Evolutionary conservation across 495 filamentous ascomycete species (phyloP).

Genomic region (Oidiodendron maius): DNA sequence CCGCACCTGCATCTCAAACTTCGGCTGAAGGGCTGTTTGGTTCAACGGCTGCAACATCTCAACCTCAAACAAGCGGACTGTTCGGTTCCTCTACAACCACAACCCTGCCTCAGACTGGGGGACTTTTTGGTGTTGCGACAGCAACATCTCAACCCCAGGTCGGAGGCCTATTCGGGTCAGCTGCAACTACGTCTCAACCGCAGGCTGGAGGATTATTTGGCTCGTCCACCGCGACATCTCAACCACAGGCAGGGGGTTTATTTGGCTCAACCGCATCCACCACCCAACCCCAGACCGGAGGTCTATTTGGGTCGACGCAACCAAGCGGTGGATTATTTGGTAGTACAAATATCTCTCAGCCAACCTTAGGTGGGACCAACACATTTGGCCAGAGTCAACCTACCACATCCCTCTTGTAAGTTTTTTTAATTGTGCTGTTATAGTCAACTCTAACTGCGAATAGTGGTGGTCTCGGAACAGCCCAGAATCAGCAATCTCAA

Average conservation of each 20-base stretch:
- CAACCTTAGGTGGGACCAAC: conserved; percentile 36
- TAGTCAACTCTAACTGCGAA: conserved; percentile 3
- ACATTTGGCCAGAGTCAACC: conserved; percentile 27
- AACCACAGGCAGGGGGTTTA: conserved; percentile 27
- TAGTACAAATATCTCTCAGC: conserved; percentile 7
- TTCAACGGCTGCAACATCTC: conserved; percentile 28
- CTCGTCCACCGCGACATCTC: conserved; percentile 24
- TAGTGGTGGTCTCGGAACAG: conserved; percentile 16
- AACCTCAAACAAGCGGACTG: conserved; percentile 13
- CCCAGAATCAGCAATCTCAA: conserved; percentile 43
- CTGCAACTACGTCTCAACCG: conserved; percentile 23
- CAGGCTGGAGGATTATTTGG: conserved; percentile 29
- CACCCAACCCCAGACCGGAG: conserved; percentile 19
- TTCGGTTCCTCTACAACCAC: conserved; percentile 29
- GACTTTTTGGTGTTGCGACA: conserved; percentile 30
- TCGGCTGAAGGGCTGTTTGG: conserved; percentile 32
- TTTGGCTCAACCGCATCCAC: conserved; percentile 29
- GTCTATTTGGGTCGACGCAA: conserved; percentile 29
- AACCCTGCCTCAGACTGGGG: conserved; percentile 18
- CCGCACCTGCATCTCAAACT: conserved; percentile 32
- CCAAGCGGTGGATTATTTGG: conserved; percentile 31
- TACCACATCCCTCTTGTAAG: conserved; percentile 21
- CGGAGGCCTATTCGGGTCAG: conserved; percentile 31
- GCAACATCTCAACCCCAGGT: conserved; percentile 28
- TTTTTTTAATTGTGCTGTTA: background rate